phyloP scores from a whole-genome alignment of 2,329 filamentous ascomycete genomes.

The Claviceps maximensis region DNA sequence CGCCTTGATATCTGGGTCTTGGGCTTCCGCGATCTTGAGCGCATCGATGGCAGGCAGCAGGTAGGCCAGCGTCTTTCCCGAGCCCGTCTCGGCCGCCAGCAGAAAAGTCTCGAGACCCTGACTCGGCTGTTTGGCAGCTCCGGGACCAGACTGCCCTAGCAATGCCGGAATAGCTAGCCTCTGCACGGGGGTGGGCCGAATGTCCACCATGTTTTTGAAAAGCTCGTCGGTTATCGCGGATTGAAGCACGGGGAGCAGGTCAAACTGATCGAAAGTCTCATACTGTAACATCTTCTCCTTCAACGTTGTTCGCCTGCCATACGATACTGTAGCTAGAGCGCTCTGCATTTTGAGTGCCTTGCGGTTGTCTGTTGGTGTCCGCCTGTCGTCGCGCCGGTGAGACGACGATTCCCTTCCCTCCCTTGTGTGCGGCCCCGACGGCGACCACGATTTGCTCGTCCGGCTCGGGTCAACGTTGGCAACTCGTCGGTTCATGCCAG shows the following conservation, averaged over 20 bases:
- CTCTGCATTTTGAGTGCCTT: conserved; percentile 94
- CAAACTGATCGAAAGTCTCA: conserved; percentile 70
- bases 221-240: conserved; percentile 60
- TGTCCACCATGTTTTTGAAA: conserved; percentile 58
- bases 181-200: conserved; percentile 81
- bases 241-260: conserved; percentile 58
- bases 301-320: conserved; percentile 45
- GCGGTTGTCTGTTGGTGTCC: conserved; percentile 22
- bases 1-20: conserved; percentile 43
- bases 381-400: conserved; percentile 23
- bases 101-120: conserved; percentile 46
- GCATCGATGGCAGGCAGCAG: conserved; percentile 74
- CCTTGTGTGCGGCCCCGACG: conserved; percentile 7
- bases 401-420: conserved; percentile 12
- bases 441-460: conserved; percentile 7
- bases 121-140: conserved; percentile 18
- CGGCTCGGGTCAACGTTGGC: conserved; percentile 24
- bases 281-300: conserved; percentile 49
- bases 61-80: conserved; percentile 92
- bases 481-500: conserved; percentile 41
- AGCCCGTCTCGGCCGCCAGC: conserved; percentile 89
- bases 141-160: conserved; percentile 38
- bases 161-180: conserved; percentile 76
- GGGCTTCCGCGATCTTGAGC: conserved; percentile 61
- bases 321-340: conserved; percentile 61